A percentile compares a stretch with the other conserved stretches of the same genome.
Conservation (phyloP, 2,329 filamentous ascomycete species). For the Paraphoma chrysanthemicola region DNA sequence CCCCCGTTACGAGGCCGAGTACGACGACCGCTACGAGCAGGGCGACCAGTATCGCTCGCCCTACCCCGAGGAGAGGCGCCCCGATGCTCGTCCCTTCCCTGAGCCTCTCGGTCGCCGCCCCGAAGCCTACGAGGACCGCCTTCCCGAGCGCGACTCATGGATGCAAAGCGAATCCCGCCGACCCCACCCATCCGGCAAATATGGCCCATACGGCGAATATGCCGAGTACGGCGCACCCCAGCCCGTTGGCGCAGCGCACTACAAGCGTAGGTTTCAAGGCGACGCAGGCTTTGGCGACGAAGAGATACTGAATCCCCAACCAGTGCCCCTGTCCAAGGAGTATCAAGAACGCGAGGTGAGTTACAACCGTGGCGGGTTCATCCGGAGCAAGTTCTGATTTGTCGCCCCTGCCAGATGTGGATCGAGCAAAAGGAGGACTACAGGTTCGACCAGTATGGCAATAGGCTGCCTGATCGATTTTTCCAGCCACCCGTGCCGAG, state of each 20-base stretch:
- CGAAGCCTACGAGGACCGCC: constrained; percentile 44
- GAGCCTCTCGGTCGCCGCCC: constrained; percentile 39
- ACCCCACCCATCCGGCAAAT: constrained; percentile 15
- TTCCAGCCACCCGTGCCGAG: constrained; percentile 31
- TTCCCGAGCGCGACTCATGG: constrained; percentile 44
- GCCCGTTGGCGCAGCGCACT: constrained; percentile 35
- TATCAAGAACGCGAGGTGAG: constrained; percentile 44
- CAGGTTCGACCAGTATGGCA: constrained; percentile 45
- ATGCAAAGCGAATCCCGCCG: constrained; percentile 36
- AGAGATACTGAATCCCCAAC: constrained; percentile 46
- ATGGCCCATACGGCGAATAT: constrained; percentile 32
- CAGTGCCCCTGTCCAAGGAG: constrained; percentile 39
- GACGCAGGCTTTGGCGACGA: constrained; percentile 47
- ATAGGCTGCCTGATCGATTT: constrained; percentile 39
- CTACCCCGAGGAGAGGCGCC: constrained; percentile 21
- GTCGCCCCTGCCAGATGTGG: constrained; percentile 35
- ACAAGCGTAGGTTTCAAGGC: constrained; percentile 42
- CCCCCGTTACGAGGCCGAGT: constrained; percentile 17
- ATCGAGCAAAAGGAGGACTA: constrained; percentile 47
- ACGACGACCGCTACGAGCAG: constrained; percentile 22
- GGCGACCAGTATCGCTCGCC: constrained; percentile 24
- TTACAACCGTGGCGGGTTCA: not conserved
- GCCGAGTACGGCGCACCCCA: constrained; percentile 42
- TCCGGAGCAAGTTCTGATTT: constrained; percentile 5
- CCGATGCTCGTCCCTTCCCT: constrained; percentile 17